Evolutionary conservation across 1,284 basidiomycete species (phyloP).

Genomic region (Ganoderma lucidum): DNA sequence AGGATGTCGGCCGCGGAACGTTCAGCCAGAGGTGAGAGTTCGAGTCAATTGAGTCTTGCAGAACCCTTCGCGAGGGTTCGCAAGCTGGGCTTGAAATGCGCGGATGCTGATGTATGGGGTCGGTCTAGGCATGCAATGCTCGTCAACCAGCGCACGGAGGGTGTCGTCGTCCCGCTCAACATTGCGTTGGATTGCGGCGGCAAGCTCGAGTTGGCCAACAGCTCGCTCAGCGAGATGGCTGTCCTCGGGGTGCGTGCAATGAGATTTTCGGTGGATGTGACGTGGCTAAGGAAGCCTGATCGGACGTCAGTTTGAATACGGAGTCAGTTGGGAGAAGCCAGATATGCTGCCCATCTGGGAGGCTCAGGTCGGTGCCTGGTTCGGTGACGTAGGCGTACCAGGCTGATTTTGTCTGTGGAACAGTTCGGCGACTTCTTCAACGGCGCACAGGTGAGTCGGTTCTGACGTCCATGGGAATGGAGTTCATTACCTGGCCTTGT

Average conservation of each 20-base stretch:
- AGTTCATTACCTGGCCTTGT: constrained; percentile 13
- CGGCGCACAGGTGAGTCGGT: constrained; percentile 69
- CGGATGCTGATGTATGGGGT: neutral
- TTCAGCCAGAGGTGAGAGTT: constrained; percentile 81
- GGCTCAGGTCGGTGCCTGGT: constrained; percentile 67
- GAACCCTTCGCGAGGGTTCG: neutral
- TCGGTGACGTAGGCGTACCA: constrained; percentile 14
- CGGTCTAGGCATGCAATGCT: constrained; percentile 84
- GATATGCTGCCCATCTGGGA: constrained; percentile 89
- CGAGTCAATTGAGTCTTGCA: neutral
- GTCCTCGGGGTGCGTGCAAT: constrained; percentile 74
- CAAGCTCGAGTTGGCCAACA: constrained; percentile 85
- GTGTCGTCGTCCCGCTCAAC: constrained; percentile 82
- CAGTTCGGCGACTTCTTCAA: constrained; percentile 94
- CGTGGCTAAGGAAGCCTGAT: constrained; percentile 18
- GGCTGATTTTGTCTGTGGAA: neutral
- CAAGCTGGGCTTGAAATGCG: constrained; percentile 13
- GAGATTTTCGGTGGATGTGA: neutral
- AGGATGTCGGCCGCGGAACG: constrained; percentile 90
- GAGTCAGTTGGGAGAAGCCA: constrained; percentile 87
- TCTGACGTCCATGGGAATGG: constrained; percentile 8
- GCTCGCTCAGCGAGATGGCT: constrained; percentile 87
- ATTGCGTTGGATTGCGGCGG: constrained; percentile 67
- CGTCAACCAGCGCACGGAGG: constrained; percentile 85
- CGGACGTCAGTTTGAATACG: constrained; percentile 79